These are phyloP conservation scores for Sclerotiophoma versabilis DNA, from an alignment of 2,329 filamentous ascomycete genomes.

Conservation along the genomic window DNA sequence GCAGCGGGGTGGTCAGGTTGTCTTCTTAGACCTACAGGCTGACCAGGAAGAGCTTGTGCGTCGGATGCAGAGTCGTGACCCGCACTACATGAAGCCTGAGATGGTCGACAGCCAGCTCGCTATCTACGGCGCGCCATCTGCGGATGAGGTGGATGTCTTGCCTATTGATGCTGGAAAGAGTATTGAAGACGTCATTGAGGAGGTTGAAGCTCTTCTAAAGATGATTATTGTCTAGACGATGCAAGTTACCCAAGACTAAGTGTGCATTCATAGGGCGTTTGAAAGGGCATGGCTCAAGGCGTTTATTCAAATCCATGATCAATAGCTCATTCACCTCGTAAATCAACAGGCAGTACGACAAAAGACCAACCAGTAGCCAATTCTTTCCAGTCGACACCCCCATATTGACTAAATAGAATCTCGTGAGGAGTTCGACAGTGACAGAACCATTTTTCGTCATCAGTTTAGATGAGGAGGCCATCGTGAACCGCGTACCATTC, in stretches of 20 bases:
- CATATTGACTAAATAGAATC: too few relatives aligned
- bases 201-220: conserved; percentile 38
- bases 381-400: too few relatives aligned
- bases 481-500: too few relatives aligned
- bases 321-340: too few relatives aligned
- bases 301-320: neutral
- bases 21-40: conserved; percentile 50
- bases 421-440: too few relatives aligned
- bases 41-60: conserved; percentile 36
- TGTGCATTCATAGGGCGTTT: neutral
- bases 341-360: too few relatives aligned
- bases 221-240: neutral
- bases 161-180: conserved; percentile 35
- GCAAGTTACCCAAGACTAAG: neutral
- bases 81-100: conserved; percentile 48
- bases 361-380: too few relatives aligned
- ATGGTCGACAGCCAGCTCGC: conserved; percentile 49
- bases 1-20: conserved; percentile 24
- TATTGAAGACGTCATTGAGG: conserved; percentile 15
- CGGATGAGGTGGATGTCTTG: conserved; percentile 47
- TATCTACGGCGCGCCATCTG: conserved; percentile 37
- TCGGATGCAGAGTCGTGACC: conserved; percentile 36
- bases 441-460: too few relatives aligned
- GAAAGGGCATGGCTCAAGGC: neutral
- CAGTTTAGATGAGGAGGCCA: too few relatives aligned